Base-by-base conservation (phyloP, 2,329 filamentous ascomycete species). In the Cladosporium sphaerospermum region DNA sequence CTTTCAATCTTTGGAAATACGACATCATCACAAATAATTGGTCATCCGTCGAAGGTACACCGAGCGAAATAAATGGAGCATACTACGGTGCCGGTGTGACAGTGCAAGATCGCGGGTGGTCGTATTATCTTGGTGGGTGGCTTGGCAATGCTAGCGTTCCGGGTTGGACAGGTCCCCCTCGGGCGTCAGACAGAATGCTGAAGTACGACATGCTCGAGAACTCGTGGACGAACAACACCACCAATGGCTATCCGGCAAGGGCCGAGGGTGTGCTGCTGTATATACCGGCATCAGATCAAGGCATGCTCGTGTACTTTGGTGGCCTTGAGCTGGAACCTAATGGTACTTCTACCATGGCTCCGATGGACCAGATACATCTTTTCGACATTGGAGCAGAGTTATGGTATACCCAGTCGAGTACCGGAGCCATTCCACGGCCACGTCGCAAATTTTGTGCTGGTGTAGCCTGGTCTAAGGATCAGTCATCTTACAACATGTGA, bases 81-180 rank as follows among this genome's bases (percentile, higher is more conserved):
- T 76, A 79, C 5, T 83, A 77, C 55, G 82, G 82, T 9, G 80
- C 80, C 11, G 78, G 80, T 10, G 73, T 78, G 9, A 74, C 78
- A 2, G 73, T 82, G 9, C 73, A 81, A 4, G 72, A 75, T 36
- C 71, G 75, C 2, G 82, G 79, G 9, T 70, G 78, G 54, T 81
- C 77, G 1, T 86, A 79, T 61, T 83, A 84, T 62, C 78, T 81
- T 56, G 83, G 83, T 41, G 83, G 83, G 39, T 85, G 78, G 76
- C 69, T 80, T 54, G 82, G 76, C 59, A 80, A 79, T 57, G 65
- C 66, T 43, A 80, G 79, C 1, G 71, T 75, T 1, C 69, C 75
- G 0, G 73, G 72, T 8, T 85, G 80, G 80, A 65, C 63, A 13
- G 75, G 75, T 1, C 63, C 70, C 7, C 71, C 73, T 1, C 62